These are phyloP conservation scores for Pseudopithomyces maydicus DNA, from an alignment of 2,329 filamentous ascomycete species.

Conservation along the genomic window DNA sequence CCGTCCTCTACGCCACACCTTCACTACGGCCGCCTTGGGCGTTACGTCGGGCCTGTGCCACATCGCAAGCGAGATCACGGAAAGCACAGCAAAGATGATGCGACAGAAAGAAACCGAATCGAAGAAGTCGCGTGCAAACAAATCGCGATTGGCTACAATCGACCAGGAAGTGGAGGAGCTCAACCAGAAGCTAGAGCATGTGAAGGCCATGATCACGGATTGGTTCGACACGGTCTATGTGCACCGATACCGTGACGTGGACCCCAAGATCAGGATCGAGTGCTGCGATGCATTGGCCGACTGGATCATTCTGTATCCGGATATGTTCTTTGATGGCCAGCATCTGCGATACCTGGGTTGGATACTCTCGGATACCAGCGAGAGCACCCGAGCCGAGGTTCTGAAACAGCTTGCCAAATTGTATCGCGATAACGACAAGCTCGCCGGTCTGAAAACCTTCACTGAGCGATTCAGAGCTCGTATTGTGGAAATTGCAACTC, in stretches of 20 bases:
- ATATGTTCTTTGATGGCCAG: conserved; percentile 85
- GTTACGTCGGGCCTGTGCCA: conserved; percentile 79
- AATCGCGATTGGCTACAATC: conserved; percentile 74
- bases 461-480: conserved; percentile 88
- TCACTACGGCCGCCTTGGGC: conserved; percentile 80
- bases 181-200: conserved; percentile 69
- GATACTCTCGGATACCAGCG: conserved; percentile 83
- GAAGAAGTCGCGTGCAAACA: conserved; percentile 75
- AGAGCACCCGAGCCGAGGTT: conserved; percentile 80
- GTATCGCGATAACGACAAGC: conserved; percentile 79
- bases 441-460: conserved; percentile 80
- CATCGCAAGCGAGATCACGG: conserved; percentile 72
- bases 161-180: conserved; percentile 74
- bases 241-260: conserved; percentile 93
- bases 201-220: conserved; percentile 76
- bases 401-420: conserved; percentile 80
- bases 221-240: conserved; percentile 94
- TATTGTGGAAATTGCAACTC: conserved; percentile 89
- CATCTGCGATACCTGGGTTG: conserved; percentile 95
- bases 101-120: conserved; percentile 80
- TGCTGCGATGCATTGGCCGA: conserved; percentile 84
- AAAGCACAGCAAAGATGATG: conserved; percentile 74
- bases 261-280: conserved; percentile 84
- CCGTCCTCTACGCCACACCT: conserved; percentile 91
- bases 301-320: conserved; percentile 86